phyloP scores from a whole-genome alignment of 1,284 basidiomycete genomes.

The Sanghuangporus baumii region DNA sequence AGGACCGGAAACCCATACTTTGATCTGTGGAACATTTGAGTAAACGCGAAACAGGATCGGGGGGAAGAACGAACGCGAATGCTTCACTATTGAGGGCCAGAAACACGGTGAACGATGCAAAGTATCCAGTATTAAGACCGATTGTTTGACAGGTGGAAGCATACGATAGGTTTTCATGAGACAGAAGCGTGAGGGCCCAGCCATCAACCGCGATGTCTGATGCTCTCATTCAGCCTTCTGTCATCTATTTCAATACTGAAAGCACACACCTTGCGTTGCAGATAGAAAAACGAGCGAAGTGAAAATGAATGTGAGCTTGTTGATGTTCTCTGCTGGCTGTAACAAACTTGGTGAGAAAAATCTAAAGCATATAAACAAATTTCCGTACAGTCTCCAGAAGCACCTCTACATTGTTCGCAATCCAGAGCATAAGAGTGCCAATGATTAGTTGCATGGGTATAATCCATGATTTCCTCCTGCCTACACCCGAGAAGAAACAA shows the following conservation, averaged over 20 bases:
- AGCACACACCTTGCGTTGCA: constrained; percentile 83
- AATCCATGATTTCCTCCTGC: constrained; percentile 97
- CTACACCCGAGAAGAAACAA: constrained; percentile 74
- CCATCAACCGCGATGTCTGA: constrained; percentile 97
- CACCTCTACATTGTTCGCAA: constrained; percentile 76
- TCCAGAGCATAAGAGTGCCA: constrained; percentile 83
- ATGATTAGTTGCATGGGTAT: constrained; percentile 94
- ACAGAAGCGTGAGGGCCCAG: constrained; percentile 96
- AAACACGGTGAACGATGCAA: constrained; percentile 96
- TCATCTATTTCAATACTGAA: background rate
- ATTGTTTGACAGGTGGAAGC: constrained; percentile 98
- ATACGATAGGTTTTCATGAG: constrained; percentile 92
- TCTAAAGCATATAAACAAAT: constrained; percentile 3
- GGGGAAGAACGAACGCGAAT: constrained; percentile 63
- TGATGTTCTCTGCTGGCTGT: constrained; percentile 79
- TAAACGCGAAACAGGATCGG: constrained; percentile 9
- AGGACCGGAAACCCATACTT: constrained; percentile 88
- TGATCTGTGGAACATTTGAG: constrained; percentile 31
- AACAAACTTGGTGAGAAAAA: constrained; percentile 5
- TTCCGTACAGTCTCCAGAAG: constrained; percentile 76
- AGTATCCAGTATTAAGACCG: constrained; percentile 94
- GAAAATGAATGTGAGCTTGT: constrained; percentile 81
- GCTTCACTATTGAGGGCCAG: constrained; percentile 94
- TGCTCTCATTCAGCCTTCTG: background rate
- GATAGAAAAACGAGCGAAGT: constrained; percentile 91